These are phyloP conservation scores for Zymoseptoria pseudotritici DNA, from an alignment of 2,329 filamentous ascomycete genomes.

Conservation along the genomic window DNA sequence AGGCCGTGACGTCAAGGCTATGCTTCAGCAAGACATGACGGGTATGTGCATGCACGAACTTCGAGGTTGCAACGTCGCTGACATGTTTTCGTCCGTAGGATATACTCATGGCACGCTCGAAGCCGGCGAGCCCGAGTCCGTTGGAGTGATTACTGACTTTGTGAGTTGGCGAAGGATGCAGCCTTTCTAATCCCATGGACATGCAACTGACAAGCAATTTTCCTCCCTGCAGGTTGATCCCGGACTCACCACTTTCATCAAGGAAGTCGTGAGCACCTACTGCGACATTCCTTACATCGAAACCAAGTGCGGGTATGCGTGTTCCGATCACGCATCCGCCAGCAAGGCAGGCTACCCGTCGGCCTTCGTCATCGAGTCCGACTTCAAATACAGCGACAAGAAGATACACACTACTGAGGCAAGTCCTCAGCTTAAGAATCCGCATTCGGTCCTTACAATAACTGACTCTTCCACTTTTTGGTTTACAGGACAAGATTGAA, in stretches of 20 bases:
- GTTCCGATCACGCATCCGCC: conserved; percentile 66
- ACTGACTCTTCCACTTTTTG: too few species aligned
- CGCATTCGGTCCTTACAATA: too few species aligned
- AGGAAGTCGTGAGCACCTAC: conserved; percentile 78
- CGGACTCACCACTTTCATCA: conserved; percentile 80
- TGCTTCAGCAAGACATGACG: conserved; percentile 98
- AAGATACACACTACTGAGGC: conserved; percentile 57
- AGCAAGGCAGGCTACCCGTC: conserved; percentile 67
- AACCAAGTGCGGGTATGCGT: conserved; percentile 84
- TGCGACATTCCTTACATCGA: conserved; percentile 68
- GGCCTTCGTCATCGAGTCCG: conserved; percentile 68
- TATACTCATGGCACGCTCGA: conserved; percentile 77
- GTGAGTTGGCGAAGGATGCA: background rate
- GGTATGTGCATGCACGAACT: background rate
- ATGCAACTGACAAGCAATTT: background rate
- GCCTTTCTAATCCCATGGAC: background rate
- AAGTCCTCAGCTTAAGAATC: too few species aligned
- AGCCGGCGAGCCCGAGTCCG: conserved; percentile 71
- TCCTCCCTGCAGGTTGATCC: conserved; percentile 54
- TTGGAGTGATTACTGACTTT: conserved; percentile 88
- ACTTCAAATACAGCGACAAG: conserved; percentile 56
- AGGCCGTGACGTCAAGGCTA: conserved; percentile 75
- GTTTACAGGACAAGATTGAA: conserved; percentile 57
- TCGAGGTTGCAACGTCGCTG: background rate
- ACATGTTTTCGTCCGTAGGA: conserved; percentile 37